These are phyloP conservation scores for Dichotomocladium elegans DNA, from an alignment of 371 early-diverging fungal species.

Conservation along the genomic window DNA sequence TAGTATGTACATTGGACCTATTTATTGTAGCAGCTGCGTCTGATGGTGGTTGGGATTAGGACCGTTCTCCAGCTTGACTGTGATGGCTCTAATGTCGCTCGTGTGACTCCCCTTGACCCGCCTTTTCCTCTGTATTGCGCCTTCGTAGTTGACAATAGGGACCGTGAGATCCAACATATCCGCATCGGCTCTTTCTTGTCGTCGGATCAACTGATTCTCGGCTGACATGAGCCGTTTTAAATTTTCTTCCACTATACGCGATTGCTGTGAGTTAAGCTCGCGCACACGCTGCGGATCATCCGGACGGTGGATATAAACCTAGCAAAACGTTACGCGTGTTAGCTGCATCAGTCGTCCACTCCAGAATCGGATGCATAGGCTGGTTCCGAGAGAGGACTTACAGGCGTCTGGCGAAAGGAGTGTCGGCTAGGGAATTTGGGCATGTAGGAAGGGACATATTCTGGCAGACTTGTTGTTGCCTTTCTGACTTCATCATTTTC, in stretches of 20 bases:
- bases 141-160: conserved; percentile 57
- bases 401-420: conserved; percentile 59
- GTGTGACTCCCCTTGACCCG: conserved; percentile 18
- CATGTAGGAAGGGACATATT: conserved; percentile 50
- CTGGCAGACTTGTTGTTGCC: conserved; percentile 20
- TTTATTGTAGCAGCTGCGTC: too few species aligned
- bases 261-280: conserved; percentile 59
- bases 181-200: conserved; percentile 1
- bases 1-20: too few species aligned
- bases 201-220: conserved; percentile 46
- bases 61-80: not conserved
- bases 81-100: not conserved
- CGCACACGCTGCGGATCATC: conserved; percentile 59
- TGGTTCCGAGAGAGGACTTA: conserved; percentile 18
- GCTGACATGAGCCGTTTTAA: conserved; percentile 56
- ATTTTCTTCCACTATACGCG: conserved; percentile 60
- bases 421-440: conserved; percentile 59
- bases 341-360: not conserved
- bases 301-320: conserved; percentile 59
- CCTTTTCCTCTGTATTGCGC: conserved; percentile 39
- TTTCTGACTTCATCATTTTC: conserved; percentile 24
- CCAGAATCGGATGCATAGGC: not conserved
- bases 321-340: not conserved
- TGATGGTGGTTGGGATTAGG: not conserved
- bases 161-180: conserved; percentile 15